Conservation (phyloP, 2,329 filamentous ascomycete species). For the Cylindrodendrum hubeiense region DNA sequence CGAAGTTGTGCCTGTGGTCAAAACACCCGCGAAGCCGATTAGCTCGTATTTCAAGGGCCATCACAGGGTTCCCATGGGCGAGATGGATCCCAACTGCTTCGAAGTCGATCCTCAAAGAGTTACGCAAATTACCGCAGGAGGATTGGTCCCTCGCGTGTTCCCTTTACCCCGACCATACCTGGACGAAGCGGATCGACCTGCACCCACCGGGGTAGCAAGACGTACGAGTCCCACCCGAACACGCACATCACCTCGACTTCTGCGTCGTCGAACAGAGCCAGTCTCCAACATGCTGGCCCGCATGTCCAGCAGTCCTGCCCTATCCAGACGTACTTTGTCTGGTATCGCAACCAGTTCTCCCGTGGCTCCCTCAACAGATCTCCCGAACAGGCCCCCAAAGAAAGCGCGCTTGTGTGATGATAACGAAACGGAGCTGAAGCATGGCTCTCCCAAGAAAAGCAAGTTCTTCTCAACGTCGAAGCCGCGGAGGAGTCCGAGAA, state of each 20-base stretch:
- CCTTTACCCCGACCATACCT: constrained; percentile 70
- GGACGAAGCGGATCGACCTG: constrained; percentile 48
- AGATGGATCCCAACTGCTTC: constrained; percentile 74
- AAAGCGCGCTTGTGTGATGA: constrained; percentile 68
- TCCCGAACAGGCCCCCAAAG: constrained; percentile 62
- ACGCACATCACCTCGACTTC: constrained; percentile 54
- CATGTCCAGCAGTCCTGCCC: constrained; percentile 37
- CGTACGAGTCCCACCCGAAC: constrained; percentile 33
- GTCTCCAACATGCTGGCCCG: constrained; percentile 57
- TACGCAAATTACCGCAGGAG: constrained; percentile 62
- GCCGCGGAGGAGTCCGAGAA: constrained; percentile 40
- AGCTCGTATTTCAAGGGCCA: constrained; percentile 65
- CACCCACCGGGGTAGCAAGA: constrained; percentile 22
- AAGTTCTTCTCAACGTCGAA: constrained; percentile 63
- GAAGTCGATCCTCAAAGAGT: constrained; percentile 62
- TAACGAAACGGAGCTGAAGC: constrained; percentile 52
- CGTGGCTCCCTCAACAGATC: constrained; percentile 35
- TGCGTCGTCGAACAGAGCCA: constrained; percentile 66
- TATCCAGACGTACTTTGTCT: constrained; percentile 31
- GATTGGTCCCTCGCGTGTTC: constrained; percentile 66
- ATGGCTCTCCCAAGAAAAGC: constrained; percentile 59
- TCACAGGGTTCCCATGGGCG: constrained; percentile 68
- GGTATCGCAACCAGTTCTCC: constrained; percentile 21
- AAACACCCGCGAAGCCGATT: constrained; percentile 61
- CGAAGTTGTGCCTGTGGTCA: constrained; percentile 31